These are phyloP conservation scores for Penicillium thymicola DNA, from an alignment of 2,329 filamentous ascomycete species.

Conservation along the genomic window DNA sequence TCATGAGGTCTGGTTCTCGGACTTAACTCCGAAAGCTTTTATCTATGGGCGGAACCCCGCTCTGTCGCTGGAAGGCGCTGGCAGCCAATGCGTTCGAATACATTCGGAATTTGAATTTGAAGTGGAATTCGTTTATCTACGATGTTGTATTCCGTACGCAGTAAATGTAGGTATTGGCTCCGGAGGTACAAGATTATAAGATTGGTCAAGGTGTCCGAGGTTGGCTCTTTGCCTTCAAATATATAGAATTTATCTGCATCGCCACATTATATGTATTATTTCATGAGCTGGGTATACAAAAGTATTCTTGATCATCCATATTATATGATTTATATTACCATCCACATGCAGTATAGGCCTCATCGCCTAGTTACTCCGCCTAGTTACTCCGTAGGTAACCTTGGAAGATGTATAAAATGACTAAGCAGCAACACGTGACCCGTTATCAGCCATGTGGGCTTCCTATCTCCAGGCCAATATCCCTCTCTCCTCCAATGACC, in stretches of 20 bases:
- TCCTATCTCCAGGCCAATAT: slow-evolving; percentile 8
- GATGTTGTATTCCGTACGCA: too few relatives aligned
- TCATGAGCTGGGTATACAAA: neutral
- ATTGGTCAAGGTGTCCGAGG: neutral
- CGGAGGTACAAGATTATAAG: neutral
- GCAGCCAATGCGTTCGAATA: neutral
- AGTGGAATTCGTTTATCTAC: neutral
- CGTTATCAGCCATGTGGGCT: slow-evolving; percentile 8
- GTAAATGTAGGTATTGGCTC: neutral
- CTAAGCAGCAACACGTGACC: slow-evolving; percentile 3
- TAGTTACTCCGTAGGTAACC: too few relatives aligned
- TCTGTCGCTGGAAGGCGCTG: slow-evolving; percentile 22
- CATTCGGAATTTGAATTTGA: neutral
- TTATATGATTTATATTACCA: neutral
- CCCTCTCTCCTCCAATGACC: slow-evolving; percentile 1
- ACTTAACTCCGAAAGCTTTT: slow-evolving; percentile 9
- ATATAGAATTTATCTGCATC: neutral
- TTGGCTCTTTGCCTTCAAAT: neutral
- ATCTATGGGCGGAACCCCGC: slow-evolving; percentile 14
- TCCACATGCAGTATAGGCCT: neutral
- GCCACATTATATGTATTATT: neutral
- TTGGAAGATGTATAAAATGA: neutral
- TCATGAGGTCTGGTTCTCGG: neutral
- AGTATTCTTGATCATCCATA: neutral
- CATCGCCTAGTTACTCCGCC: neutral